These are phyloP conservation scores for Grifola frondosa DNA, from an alignment of 1,284 basidiomycete genomes.

Conservation along the genomic window DNA sequence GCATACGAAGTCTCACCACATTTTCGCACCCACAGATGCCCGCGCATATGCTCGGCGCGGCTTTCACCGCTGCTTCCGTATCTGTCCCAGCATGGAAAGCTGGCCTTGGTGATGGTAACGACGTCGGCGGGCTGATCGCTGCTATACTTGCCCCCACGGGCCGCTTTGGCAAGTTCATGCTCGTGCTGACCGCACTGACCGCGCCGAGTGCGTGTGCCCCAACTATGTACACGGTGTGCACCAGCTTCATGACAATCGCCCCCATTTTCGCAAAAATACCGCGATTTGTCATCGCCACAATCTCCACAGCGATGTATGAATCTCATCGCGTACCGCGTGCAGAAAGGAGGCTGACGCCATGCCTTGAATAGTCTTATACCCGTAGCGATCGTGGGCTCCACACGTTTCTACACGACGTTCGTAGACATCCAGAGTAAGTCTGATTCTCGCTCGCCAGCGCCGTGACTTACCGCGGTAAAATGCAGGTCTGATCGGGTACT, in stretches of 20 bases:
- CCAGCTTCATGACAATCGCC: slow-evolving; percentile 69
- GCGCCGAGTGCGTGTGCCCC: slow-evolving; percentile 63
- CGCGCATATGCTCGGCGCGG: slow-evolving; percentile 64
- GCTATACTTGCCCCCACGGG: slow-evolving; percentile 44
- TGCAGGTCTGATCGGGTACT: slow-evolving; percentile 56
- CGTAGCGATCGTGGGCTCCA: slow-evolving; percentile 58
- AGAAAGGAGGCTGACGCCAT: not conserved
- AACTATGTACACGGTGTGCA: slow-evolving; percentile 76
- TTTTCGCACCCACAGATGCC: slow-evolving; percentile 41
- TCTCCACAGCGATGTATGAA: slow-evolving; percentile 69
- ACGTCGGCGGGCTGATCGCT: slow-evolving; percentile 50
- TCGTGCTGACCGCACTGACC: slow-evolving; percentile 55
- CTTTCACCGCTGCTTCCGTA: slow-evolving; percentile 56
- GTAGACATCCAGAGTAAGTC: slow-evolving; percentile 52
- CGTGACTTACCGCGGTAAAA: not conserved
- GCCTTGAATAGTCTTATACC: slow-evolving; percentile 48
- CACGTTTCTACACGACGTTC: slow-evolving; percentile 56
- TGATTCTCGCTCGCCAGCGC: slow-evolving; percentile 3
- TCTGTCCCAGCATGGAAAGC: slow-evolving; percentile 59
- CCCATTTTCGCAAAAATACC: slow-evolving; percentile 59
- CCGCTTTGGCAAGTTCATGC: slow-evolving; percentile 57
- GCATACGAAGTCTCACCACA: not conserved
- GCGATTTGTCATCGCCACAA: slow-evolving; percentile 67
- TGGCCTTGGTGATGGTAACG: slow-evolving; percentile 53
- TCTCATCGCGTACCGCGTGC: not conserved